Percentiles rank a stretch among this genome's conserved stretches.
Evolutionary conservation across 768 basidiomycete species (phyloP).

Genomic region (Rhizopogon salebrosus): DNA sequence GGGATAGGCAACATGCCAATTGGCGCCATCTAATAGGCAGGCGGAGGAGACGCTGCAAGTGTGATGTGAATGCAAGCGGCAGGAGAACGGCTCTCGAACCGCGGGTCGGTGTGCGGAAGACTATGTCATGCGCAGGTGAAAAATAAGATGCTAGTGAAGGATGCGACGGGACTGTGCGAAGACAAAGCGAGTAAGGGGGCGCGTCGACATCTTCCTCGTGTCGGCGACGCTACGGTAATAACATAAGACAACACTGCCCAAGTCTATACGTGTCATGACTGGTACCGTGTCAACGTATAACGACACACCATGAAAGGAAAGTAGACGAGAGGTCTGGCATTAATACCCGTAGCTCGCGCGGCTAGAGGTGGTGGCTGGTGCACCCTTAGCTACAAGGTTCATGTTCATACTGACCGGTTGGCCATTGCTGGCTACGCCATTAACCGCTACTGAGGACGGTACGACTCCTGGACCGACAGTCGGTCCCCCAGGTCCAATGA

Average conservation of each 20-base stretch:
- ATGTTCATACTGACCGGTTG: constrained; percentile 41
- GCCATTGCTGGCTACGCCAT: constrained; percentile 22
- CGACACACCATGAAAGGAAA: constrained; percentile 11
- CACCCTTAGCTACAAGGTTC: constrained; percentile 33
- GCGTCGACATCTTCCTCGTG: neutral
- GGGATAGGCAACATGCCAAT: neutral
- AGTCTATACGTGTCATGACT: neutral
- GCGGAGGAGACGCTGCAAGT: neutral
- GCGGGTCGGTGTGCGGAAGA: neutral
- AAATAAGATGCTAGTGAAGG: neutral
- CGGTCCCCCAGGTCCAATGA: constrained; percentile 38
- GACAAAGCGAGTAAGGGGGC: neutral
- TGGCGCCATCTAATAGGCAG: neutral
- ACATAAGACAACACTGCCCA: neutral
- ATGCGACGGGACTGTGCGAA: neutral
- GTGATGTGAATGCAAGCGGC: neutral
- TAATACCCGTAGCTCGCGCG: constrained; percentile 39
- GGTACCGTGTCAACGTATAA: neutral
- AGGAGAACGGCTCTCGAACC: neutral
- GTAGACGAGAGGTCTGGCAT: constrained; percentile 5
- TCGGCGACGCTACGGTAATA: neutral
- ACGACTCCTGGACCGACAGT: constrained; percentile 25
- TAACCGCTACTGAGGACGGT: constrained; percentile 19
- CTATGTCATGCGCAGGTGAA: neutral
- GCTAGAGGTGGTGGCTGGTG: constrained; percentile 22